Conservation (phyloP, 441 rosid species). For the Pelargonium cotyledonis region DNA sequence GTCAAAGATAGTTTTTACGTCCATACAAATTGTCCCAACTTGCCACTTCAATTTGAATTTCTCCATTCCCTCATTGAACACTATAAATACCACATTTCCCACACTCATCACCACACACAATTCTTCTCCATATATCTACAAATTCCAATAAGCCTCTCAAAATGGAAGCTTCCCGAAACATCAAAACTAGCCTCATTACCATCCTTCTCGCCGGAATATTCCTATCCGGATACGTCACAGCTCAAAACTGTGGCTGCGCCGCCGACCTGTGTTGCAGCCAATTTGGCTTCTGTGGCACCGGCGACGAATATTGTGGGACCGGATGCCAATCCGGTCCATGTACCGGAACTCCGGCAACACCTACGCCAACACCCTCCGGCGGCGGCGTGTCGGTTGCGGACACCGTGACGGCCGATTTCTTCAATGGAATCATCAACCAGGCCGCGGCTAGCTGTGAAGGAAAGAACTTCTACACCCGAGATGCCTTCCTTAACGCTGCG, state of each 20-base stretch:
- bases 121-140: not conserved
- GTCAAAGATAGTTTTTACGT: too few relatives aligned
- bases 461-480: slow-evolving; percentile 43
- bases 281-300: slow-evolving; percentile 12
- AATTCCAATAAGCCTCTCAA: not conserved
- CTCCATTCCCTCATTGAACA: too few relatives aligned
- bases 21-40: too few relatives aligned
- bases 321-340: slow-evolving; percentile 55
- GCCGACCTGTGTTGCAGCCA: slow-evolving; percentile 15
- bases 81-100: not conserved
- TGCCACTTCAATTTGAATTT: not conserved
- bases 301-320: slow-evolving; percentile 3
- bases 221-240: not conserved
- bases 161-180: not conserved
- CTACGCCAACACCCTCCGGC: not conserved
- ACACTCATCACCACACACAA: not conserved
- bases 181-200: not conserved
- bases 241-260: slow-evolving; percentile 18
- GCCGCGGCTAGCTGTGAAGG: slow-evolving; percentile 45
- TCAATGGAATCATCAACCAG: slow-evolving; percentile 33
- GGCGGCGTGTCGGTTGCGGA: slow-evolving; percentile 33
- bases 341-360: slow-evolving; percentile 18
- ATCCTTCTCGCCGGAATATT: not conserved
- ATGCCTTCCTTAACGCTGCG: slow-evolving; percentile 34
- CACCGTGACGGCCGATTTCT: slow-evolving; percentile 39